A percentile compares a stretch with the other conserved stretches of the same genome.
Conservation (phyloP, 257 asterid genomes). For the Solanum chaucha region DNA sequence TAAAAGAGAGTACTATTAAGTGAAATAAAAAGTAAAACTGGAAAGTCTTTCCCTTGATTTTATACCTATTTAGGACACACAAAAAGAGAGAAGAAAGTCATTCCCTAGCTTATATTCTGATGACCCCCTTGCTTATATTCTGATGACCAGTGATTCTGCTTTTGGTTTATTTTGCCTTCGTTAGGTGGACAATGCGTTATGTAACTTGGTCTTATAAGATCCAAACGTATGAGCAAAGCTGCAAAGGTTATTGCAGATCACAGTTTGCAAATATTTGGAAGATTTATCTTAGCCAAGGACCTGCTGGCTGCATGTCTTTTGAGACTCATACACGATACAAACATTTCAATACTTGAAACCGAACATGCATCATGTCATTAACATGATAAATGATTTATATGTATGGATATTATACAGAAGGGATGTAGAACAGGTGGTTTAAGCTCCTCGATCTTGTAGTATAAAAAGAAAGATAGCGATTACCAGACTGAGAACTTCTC, state of each 20-base stretch:
- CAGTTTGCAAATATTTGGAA: neutral
- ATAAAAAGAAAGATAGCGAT: neutral
- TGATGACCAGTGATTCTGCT: neutral
- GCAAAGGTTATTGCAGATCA: neutral
- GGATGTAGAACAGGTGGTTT: neutral
- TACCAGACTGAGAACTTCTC: neutral
- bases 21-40: neutral
- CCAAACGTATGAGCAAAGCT: neutral
- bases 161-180: neutral
- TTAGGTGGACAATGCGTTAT: neutral
- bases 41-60: neutral
- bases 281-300: neutral
- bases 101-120: neutral
- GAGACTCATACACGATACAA: neutral
- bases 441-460: neutral
- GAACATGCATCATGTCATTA: neutral
- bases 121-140: neutral
- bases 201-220: neutral
- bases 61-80: neutral
- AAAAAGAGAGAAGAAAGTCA: neutral
- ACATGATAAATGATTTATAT: neutral
- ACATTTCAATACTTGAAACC: neutral
- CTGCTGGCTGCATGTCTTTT: neutral
- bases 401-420: neutral
- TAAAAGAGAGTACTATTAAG: neutral